Percentiles rank a stretch among this genome's conserved stretches.
phyloP scores from a whole-genome alignment of 805 yeast genomes.

The Sugiyamaella smithiae region DNA sequence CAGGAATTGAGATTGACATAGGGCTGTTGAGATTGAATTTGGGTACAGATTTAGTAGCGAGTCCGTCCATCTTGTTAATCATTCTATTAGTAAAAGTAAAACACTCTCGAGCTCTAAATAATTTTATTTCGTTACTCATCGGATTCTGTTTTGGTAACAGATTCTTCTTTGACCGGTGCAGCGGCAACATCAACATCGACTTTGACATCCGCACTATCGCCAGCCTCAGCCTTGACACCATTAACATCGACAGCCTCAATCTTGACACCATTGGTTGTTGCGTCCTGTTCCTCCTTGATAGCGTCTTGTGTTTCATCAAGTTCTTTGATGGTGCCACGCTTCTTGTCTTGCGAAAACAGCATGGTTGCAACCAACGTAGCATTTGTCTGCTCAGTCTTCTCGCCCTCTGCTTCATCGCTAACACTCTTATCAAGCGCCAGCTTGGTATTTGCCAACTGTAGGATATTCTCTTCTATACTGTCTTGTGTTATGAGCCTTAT shows the following conservation, averaged over 20 bases:
- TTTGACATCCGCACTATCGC: too few relatives aligned
- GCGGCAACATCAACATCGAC: too few relatives aligned
- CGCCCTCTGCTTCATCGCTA: conserved; percentile 35
- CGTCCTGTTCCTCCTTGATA: neutral
- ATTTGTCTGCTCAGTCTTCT: conserved; percentile 36
- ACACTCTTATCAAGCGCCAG: conserved; percentile 70
- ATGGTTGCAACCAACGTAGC: conserved; percentile 37
- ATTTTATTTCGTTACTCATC: too few relatives aligned
- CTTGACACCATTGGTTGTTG: neutral
- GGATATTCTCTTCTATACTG: conserved; percentile 87
- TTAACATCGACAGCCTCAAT: neutral
- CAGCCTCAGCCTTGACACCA: too few relatives aligned
- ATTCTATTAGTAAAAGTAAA: too few relatives aligned
- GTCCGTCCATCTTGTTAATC: too few relatives aligned
- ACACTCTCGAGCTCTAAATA: too few relatives aligned
- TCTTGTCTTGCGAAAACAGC: conserved; percentile 26
- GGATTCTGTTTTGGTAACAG: too few relatives aligned
- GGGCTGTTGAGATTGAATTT: too few relatives aligned
- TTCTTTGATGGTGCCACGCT: neutral
- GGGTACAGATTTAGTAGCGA: too few relatives aligned
- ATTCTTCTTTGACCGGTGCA: too few relatives aligned
- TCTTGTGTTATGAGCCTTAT: conserved; percentile 66
- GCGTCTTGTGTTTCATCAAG: neutral
- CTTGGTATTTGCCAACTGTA: conserved; percentile 83
- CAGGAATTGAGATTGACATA: too few relatives aligned